Percentiles rank a stretch among this genome's conserved stretches.
These are phyloP conservation scores for Fraxinus sp. DNA, from an alignment of 305 asterid species.

Conservation along the genomic window DNA sequence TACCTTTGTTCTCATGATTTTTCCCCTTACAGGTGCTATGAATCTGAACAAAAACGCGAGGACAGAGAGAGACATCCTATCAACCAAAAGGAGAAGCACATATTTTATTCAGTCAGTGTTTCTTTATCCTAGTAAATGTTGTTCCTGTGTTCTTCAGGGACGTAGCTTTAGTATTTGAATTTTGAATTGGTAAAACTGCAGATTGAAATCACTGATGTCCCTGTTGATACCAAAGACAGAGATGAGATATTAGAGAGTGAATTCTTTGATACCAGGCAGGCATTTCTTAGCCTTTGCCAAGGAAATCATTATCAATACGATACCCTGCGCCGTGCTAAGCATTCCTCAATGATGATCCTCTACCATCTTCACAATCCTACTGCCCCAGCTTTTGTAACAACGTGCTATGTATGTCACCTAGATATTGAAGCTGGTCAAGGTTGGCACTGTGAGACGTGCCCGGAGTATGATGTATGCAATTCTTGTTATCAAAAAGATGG, in stretches of 20 bases:
- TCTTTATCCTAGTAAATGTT: neutral
- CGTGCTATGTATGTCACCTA: conserved; percentile 65
- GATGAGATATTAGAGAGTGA: conserved; percentile 89
- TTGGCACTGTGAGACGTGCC: conserved; percentile 96
- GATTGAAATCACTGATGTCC: conserved; percentile 64
- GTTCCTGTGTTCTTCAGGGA: neutral
- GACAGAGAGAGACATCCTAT: conserved; percentile 87
- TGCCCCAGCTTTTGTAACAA: conserved; percentile 80
- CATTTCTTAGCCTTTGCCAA: conserved; percentile 91
- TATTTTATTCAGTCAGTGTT: conserved; percentile 55
- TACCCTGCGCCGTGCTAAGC: conserved; percentile 95
- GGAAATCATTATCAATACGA: conserved; percentile 97
- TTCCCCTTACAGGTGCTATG: conserved; percentile 66
- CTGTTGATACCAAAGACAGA: conserved; percentile 76
- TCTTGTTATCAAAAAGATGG: conserved; percentile 85
- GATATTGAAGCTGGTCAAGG: conserved; percentile 96
- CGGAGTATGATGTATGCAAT: conserved; percentile 86
- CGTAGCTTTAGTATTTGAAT: conserved; percentile 9
- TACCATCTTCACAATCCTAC: conserved; percentile 99
- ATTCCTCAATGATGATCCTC: conserved; percentile 97
- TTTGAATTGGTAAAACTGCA: conserved; percentile 36
- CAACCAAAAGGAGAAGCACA: conserved; percentile 71
- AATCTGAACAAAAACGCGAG: conserved; percentile 70
- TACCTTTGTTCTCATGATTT: neutral
- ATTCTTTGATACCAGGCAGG: conserved; percentile 96